A percentile compares a stretch with the other conserved stretches of the same genome.
Conservation (phyloP, 441 rosid genomes). For the Populus hybrid region DNA sequence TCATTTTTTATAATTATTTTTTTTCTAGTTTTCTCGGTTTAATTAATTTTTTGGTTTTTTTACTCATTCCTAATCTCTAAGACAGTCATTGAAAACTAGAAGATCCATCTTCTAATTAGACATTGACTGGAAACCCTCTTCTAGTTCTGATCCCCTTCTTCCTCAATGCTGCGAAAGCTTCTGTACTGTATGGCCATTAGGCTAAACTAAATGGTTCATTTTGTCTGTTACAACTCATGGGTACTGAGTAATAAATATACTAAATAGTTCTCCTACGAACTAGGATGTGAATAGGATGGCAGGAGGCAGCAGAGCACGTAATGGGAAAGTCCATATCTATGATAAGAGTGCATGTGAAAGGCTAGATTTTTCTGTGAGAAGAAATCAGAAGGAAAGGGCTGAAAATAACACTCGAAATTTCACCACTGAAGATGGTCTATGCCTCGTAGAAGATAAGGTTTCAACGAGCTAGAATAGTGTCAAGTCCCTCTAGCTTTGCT, state of each 20-base stretch:
- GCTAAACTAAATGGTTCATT: no score
- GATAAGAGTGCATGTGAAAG: slow-evolving; percentile 11
- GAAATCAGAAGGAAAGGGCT: neutral
- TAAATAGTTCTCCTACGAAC: no score
- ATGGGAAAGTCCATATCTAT: slow-evolving; percentile 9
- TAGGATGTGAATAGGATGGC: no score
- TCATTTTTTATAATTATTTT: no score
- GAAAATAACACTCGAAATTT: neutral
- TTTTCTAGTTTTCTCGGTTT: no score
- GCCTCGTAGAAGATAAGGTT: neutral
- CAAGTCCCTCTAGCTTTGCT: neutral
- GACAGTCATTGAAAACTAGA: neutral
- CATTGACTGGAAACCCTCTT: neutral
- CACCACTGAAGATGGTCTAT: neutral
- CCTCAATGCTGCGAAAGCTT: neutral
- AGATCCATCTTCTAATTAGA: no score
- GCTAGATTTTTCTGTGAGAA: slow-evolving; percentile 6
- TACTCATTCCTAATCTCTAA: no score
- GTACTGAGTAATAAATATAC: no score
- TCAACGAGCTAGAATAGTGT: neutral
- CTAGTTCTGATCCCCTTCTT: neutral
- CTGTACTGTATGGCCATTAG: neutral
- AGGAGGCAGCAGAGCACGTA: no score
- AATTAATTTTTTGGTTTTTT: no score
- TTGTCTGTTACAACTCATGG: no score